Percentiles rank a stretch among this genome's conserved stretches.
These are phyloP conservation scores for Lyophyllum shimeji DNA, from an alignment of 768 basidiomycete species.

Conservation along the genomic window DNA sequence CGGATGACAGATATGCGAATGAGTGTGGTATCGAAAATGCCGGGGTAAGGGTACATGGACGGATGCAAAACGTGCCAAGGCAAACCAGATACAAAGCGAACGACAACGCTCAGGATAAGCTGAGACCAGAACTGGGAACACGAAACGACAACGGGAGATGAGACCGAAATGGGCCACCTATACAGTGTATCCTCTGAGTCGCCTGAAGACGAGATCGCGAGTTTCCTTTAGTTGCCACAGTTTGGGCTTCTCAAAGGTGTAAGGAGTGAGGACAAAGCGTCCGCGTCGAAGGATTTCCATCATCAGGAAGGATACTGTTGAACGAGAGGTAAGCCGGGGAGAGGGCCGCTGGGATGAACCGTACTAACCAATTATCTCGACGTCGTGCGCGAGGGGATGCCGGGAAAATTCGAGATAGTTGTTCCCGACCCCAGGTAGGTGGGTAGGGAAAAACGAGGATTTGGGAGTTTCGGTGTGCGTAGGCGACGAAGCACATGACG, in stretches of 20 bases:
- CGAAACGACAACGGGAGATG: neutral
- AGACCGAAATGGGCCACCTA: slow-evolving; percentile 17
- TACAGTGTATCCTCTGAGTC: slow-evolving; percentile 37
- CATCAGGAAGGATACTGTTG: slow-evolving; percentile 58
- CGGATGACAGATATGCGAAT: neutral
- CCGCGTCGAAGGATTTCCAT: slow-evolving; percentile 65
- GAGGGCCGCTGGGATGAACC: neutral
- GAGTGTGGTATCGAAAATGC: neutral
- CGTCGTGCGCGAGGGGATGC: slow-evolving; percentile 46
- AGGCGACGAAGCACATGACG: neutral
- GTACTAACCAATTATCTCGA: slow-evolving; percentile 53
- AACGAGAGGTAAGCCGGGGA: slow-evolving; percentile 10
- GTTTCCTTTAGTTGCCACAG: slow-evolving; percentile 47
- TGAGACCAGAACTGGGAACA: neutral
- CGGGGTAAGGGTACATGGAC: neutral
- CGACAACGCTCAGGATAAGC: neutral
- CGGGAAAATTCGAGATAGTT: slow-evolving; percentile 57
- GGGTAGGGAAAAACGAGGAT: slow-evolving; percentile 46
- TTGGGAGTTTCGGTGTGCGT: slow-evolving; percentile 24
- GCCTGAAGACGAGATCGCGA: slow-evolving; percentile 33
- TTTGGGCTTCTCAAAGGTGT: slow-evolving; percentile 46
- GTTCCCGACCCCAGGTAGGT: slow-evolving; percentile 51
- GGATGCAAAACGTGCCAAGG: neutral
- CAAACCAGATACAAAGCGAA: neutral
- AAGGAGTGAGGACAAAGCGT: slow-evolving; percentile 51